Evolutionary conservation across 495 filamentous ascomycete species (phyloP).

Genomic region (Evansstolkia leycettana): DNA sequence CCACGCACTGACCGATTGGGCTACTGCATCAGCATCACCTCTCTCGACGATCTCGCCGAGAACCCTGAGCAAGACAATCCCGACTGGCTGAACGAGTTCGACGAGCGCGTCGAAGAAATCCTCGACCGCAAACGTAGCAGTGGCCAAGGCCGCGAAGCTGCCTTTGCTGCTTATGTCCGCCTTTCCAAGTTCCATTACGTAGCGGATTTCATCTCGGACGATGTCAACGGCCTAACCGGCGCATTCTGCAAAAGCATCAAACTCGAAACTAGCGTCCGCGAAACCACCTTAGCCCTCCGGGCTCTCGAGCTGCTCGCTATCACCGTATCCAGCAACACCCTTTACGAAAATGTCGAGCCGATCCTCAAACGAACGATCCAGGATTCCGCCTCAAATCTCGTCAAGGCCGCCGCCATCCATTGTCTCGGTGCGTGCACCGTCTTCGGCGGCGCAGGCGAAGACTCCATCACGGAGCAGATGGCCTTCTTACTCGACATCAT

Average conservation of each 20-base stretch:
- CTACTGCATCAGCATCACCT: slow-evolving; percentile 26
- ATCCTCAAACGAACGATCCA: slow-evolving; percentile 57
- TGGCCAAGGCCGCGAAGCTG: slow-evolving; percentile 64
- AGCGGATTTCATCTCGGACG: slow-evolving; percentile 48
- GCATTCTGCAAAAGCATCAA: slow-evolving; percentile 66
- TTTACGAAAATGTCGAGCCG: slow-evolving; percentile 52
- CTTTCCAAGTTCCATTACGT: slow-evolving; percentile 65
- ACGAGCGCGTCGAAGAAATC: slow-evolving; percentile 65
- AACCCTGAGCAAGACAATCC: slow-evolving; percentile 42
- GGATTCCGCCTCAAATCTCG: slow-evolving; percentile 49
- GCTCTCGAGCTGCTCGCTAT: slow-evolving; percentile 68
- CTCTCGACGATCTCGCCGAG: slow-evolving; percentile 48
- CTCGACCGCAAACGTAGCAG: slow-evolving; percentile 78
- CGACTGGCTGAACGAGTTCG: slow-evolving; percentile 55
- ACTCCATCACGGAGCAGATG: slow-evolving; percentile 64
- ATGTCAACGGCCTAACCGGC: slow-evolving; percentile 51
- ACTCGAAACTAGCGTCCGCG: slow-evolving; percentile 56
- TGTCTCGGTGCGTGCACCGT: slow-evolving; percentile 60
- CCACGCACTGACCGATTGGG: slow-evolving; percentile 6
- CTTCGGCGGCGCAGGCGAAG: slow-evolving; percentile 65
- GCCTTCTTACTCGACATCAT: slow-evolving; percentile 76
- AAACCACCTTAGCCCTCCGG: slow-evolving; percentile 57
- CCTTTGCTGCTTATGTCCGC: slow-evolving; percentile 55
- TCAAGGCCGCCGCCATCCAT: slow-evolving; percentile 68
- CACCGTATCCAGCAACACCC: slow-evolving; percentile 54